phyloP scores from a whole-genome alignment of 2,329 filamentous ascomycete genomes.

The Botrytis deweyae region DNA sequence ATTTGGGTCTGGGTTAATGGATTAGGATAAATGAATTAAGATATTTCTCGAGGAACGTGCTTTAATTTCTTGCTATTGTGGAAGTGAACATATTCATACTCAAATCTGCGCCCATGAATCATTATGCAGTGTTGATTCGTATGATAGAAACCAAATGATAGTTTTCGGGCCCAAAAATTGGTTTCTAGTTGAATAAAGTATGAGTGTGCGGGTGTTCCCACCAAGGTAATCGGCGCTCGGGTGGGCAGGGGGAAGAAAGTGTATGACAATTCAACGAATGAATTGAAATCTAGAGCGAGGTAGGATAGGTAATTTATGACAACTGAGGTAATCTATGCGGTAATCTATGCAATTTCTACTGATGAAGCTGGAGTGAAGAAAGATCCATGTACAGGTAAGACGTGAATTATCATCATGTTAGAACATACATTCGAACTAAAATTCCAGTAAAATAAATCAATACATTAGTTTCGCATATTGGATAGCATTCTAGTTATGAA shows the following conservation, averaged over 20 bases:
- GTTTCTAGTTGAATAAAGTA: not conserved
- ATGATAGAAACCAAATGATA: not conserved
- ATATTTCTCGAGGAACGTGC: not conserved
- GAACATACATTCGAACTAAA: not conserved
- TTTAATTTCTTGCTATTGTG: not conserved
- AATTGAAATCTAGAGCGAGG: not conserved
- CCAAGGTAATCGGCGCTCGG: not conserved
- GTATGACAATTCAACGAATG: not conserved
- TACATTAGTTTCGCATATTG: not conserved
- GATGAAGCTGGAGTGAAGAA: not conserved
- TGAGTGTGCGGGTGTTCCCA: not conserved
- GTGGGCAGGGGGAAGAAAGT: not conserved
- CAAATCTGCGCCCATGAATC: not conserved
- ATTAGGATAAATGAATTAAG: not conserved
- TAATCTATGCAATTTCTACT: no score
- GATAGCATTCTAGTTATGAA: not conserved
- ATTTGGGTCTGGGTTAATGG: not conserved
- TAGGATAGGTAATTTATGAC: not conserved
- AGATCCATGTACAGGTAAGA: not conserved
- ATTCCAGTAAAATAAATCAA: not conserved
- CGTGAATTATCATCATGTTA: not conserved
- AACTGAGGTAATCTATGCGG: not conserved
- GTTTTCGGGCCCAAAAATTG: not conserved
- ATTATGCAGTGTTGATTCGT: not conserved
- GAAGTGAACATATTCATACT: not conserved